Evolutionary conservation across 2,329 filamentous ascomycete genomes (phyloP), one percentile per base, ranked within the genome.

Genomic region (Paecilomyces formosus): DNA sequence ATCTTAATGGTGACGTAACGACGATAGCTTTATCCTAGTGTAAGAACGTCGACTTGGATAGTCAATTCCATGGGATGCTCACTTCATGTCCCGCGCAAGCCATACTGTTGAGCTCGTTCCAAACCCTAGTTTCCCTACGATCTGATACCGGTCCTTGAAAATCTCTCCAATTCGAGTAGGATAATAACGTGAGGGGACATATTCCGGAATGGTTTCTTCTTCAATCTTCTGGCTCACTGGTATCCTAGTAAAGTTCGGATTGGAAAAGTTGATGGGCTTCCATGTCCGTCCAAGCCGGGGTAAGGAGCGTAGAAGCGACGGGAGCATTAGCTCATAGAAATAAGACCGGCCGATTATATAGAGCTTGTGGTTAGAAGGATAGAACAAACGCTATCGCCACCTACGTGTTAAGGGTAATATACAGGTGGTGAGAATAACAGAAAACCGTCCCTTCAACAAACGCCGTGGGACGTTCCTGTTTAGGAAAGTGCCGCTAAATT

Each of bases 71-170:
- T 31, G 11, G 8, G 30, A 31, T 31, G 8, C 11, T 31, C 8
- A 31, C 30, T 8, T 31, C 30, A 31, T 31, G 30, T 31, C 30
- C 8, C 30, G 30, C 11, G 30, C 30, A 9, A 31, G 30, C 30
- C 30, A 76, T 8, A 63, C 68, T 0, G 71, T 75, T 28, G 71
- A 76, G 22, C 56, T 71, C 35, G 68, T 35, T 59, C 73, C 72
- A 65, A 66, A 75, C 31, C 72, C 72, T 15, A 74, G 57, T 62
- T 75, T 75, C 1, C 68, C 70, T 13, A 74, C 60, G 15, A 75
- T 61, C 60, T 72, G 68, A 61, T 74, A 75, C 30, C 64, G 63
- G 0, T 66, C 57, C 53, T 67, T 61, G 6, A 73, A 9, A 1
- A 71, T 39, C 58, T 73, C 65, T 28, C 69, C 69, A 61, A 73